Percentiles rank a stretch among this genome's conserved stretches.
Conservation (phyloP, 148 eudicot species). For the Gaultheria prostrata region DNA sequence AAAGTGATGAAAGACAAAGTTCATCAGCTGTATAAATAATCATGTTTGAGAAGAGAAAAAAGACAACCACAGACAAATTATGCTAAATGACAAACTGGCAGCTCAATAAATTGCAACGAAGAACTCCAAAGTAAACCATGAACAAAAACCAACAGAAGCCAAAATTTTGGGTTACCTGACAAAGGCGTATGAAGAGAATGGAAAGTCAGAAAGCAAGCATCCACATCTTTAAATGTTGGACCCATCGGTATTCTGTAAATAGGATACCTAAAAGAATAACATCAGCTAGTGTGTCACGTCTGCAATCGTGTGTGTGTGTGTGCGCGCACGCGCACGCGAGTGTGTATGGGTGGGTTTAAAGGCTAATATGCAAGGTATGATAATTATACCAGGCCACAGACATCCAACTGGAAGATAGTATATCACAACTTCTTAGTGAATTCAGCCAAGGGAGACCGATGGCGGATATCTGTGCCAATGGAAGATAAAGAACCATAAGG, state of each 20-base stretch:
- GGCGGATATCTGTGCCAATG: slow-evolving; percentile 49
- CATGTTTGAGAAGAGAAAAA: not conserved
- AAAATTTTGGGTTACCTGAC: slow-evolving; percentile 39
- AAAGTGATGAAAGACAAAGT: not conserved
- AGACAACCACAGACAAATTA: not conserved
- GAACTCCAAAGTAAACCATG: not conserved
- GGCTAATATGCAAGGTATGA: not conserved
- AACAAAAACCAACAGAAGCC: not conserved
- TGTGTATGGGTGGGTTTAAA: not conserved
- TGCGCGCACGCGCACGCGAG: too few species aligned
- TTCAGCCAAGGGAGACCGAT: slow-evolving; percentile 55
- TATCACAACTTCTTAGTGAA: slow-evolving; percentile 72
- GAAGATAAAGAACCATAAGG: slow-evolving; percentile 3
- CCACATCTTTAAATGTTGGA: slow-evolving; percentile 70
- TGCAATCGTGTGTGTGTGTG: not conserved
- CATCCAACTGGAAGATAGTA: slow-evolving; percentile 70
- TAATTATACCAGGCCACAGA: slow-evolving; percentile 83
- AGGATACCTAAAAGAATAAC: slow-evolving; percentile 61
- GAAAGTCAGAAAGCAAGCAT: slow-evolving; percentile 89
- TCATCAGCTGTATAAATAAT: not conserved
- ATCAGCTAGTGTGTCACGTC: slow-evolving; percentile 3
- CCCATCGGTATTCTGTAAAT: slow-evolving; percentile 89
- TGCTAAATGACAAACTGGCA: not conserved
- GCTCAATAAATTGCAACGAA: not conserved
- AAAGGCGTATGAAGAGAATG: slow-evolving; percentile 64